Base-by-base conservation (phyloP, 805 yeast genomes). In the Schwanniomyces vanrijiae region DNA sequence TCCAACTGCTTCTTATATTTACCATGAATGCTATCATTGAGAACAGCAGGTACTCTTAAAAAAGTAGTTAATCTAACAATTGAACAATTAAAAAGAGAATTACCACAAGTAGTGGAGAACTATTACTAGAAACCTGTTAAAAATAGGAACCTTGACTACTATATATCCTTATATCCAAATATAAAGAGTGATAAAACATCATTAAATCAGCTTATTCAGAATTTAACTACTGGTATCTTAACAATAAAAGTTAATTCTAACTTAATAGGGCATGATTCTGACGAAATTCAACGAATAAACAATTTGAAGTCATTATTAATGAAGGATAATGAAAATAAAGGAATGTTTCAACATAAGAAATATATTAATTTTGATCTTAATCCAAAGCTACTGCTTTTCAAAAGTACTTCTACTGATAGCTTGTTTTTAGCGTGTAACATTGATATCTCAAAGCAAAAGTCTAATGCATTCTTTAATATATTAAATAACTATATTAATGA, bases 21-120 rank as follows among this genome's bases (percentile, higher is more conserved):
- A n/a, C 55, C 53, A 9, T 53, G 56, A 55, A 43, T 35, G 16
- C 56, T 55, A 11, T 44, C 50, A n/a, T 22, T 47, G 29, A 31
- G 37, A n/a, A 45, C 49, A 14, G 33, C 47, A 10, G 47, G 40
- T n/a, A 44, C 39, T 18, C 41, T 53, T n/a, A 50, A 53, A 35
- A 26, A 19, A 20, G 22, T 47, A 9, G 44, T 50, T 7, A 49
- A 43, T 21, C 31, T 37, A 19, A 43, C 50, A 2, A 37, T 53
- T 25, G 33, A 40, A 25, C 49, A 46, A 10, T 14, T 53, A n/a
- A 35, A 14, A 10, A 18, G 19, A 13, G 19, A 37, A 16, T 20
- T 26, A 5, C 50, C 54, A 10, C 43, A 35, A 9, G 16, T 42
- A 18, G 35, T 49, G 14, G 13, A 28, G 10, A 34, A 44, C 8